These are phyloP conservation scores for Uncinocarpus reesii DNA, from an alignment of 2,329 filamentous ascomycete species.

Conservation along the genomic window DNA sequence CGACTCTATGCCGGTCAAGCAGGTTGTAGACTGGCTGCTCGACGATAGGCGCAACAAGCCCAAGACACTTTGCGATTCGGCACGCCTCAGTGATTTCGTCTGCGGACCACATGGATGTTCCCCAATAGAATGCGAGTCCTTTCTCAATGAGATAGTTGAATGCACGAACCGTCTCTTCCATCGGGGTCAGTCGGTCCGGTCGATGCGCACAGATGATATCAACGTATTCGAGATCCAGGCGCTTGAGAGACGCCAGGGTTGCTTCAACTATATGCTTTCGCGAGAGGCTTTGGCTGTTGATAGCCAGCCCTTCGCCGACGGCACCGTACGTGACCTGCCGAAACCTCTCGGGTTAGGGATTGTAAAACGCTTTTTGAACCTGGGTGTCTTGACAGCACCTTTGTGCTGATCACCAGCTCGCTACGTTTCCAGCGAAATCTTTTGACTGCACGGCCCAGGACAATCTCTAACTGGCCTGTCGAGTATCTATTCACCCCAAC, in stretches of 20 bases:
- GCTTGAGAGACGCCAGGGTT: slow-evolving; percentile 48
- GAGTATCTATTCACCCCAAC: slow-evolving; percentile 34
- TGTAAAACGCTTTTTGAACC: neutral
- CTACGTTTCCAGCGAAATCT: slow-evolving; percentile 49
- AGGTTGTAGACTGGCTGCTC: slow-evolving; percentile 60
- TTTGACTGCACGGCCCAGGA: slow-evolving; percentile 48
- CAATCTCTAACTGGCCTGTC: slow-evolving; percentile 43
- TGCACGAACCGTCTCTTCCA: slow-evolving; percentile 60
- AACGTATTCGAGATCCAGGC: slow-evolving; percentile 56
- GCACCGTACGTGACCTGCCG: slow-evolving; percentile 51
- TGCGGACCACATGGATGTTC: slow-evolving; percentile 58
- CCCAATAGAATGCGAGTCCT: slow-evolving; percentile 63
- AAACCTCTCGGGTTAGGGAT: slow-evolving; percentile 3
- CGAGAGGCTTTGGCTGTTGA: slow-evolving; percentile 60
- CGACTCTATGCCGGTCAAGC: slow-evolving; percentile 51
- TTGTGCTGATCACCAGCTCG: slow-evolving; percentile 36
- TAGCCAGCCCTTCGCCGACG: slow-evolving; percentile 49
- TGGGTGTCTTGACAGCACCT: slow-evolving; percentile 20
- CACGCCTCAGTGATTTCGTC: slow-evolving; percentile 57
- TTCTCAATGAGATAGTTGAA: slow-evolving; percentile 62
- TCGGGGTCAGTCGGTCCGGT: slow-evolving; percentile 56
- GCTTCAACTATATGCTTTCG: slow-evolving; percentile 63
- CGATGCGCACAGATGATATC: slow-evolving; percentile 64
- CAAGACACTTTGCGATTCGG: slow-evolving; percentile 50
- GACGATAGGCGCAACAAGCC: slow-evolving; percentile 44